phyloP scores from a whole-genome alignment of 495 filamentous ascomycete genomes.

The Podospora conica region DNA sequence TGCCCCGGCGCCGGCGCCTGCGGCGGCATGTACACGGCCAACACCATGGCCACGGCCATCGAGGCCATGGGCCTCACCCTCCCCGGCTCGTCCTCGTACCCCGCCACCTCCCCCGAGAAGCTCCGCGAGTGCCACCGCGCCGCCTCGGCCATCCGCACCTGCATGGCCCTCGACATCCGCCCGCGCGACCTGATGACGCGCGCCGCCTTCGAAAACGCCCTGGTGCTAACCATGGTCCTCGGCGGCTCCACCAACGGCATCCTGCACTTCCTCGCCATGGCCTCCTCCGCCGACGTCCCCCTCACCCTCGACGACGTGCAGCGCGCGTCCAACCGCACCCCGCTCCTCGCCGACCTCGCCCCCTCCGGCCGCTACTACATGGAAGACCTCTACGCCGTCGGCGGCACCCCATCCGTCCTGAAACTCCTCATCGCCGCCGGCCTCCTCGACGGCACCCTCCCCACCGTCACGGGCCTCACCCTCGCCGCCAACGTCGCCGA shows the following conservation, averaged over 20 bases:
- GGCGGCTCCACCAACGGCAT: slow-evolving; percentile 91
- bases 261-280: slow-evolving; percentile 93
- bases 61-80: slow-evolving; percentile 91
- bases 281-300: slow-evolving; percentile 76
- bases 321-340: slow-evolving; percentile 80
- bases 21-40: slow-evolving; percentile 95
- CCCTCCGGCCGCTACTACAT: slow-evolving; percentile 85
- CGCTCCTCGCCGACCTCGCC: slow-evolving; percentile 88
- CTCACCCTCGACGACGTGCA: slow-evolving; percentile 85
- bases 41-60: slow-evolving; percentile 95
- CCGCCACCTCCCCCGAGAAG: slow-evolving; percentile 82
- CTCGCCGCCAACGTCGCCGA: slow-evolving; percentile 80
- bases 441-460: slow-evolving; percentile 75
- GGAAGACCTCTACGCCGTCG: slow-evolving; percentile 92
- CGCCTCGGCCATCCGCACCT: slow-evolving; percentile 76
- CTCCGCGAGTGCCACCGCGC: slow-evolving; percentile 85
- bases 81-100: slow-evolving; percentile 85
- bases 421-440: slow-evolving; percentile 82
- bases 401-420: slow-evolving; percentile 84
- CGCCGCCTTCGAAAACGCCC: slow-evolving; percentile 84
- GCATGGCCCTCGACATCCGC: slow-evolving; percentile 81
- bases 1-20: slow-evolving; percentile 94
- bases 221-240: slow-evolving; percentile 87
- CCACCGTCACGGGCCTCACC: slow-evolving; percentile 88
- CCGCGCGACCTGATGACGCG: slow-evolving; percentile 81